These are phyloP conservation scores for Hordeum vulgare DNA, from an alignment of 176 grass and related monocot species.

Conservation along the genomic window MorexV3_pseudomolecules_assembly NC_058521.1:574330300-574330799, in stretches of 20 bases:
- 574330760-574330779: slow-evolving; percentile 20
- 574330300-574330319: slow-evolving; percentile 67
- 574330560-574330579: slow-evolving; percentile 98
- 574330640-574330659: slow-evolving; percentile 15
- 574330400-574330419: slow-evolving; percentile 41
- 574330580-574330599: slow-evolving; percentile 75
- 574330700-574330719: neutral
- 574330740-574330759: neutral
- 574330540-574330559: slow-evolving; percentile 82
- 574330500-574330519: slow-evolving; percentile 87
- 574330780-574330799: slow-evolving; percentile 3
- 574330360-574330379: slow-evolving; percentile 90
- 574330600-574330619: slow-evolving; percentile 55
- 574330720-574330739: neutral
- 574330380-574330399: slow-evolving; percentile 91
- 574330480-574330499: slow-evolving; percentile 91
- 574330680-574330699: neutral
- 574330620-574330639: slow-evolving; percentile 72
- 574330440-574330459: slow-evolving; percentile 48
- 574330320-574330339: slow-evolving; percentile 82
- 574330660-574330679: neutral
- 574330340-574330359: slow-evolving; percentile 77
- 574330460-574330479: slow-evolving; percentile 81
- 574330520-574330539: slow-evolving; percentile 81
- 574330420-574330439: slow-evolving; percentile 63